Conservation (phyloP, 2,329 filamentous ascomycete genomes). For the Botrytis squamosa region DNA sequence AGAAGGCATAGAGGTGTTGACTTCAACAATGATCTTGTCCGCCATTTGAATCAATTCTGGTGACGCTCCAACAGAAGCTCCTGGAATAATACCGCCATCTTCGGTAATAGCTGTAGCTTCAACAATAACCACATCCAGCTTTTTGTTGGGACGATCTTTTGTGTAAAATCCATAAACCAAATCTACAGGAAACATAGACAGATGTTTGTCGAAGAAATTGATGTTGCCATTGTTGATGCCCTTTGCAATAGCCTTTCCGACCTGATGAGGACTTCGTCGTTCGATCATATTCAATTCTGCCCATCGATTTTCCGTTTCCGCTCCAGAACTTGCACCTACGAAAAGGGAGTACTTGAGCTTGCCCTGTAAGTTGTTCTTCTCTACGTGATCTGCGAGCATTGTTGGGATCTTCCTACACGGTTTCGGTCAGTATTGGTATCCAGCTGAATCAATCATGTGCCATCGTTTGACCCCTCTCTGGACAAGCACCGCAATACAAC, state of each 20-base stretch:
- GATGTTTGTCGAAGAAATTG: constrained; percentile 90
- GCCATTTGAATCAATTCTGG: constrained; percentile 88
- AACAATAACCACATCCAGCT: constrained; percentile 77
- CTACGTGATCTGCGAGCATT: constrained; percentile 83
- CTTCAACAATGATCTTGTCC: constrained; percentile 90
- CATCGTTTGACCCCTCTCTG: neutral
- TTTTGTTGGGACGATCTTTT: constrained; percentile 63
- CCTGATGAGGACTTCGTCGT: constrained; percentile 79
- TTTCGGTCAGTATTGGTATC: constrained; percentile 12
- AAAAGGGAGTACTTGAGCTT: constrained; percentile 84
- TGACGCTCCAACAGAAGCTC: constrained; percentile 80
- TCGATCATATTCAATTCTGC: constrained; percentile 89
- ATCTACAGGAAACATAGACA: constrained; percentile 89
- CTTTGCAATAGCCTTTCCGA: constrained; percentile 86
- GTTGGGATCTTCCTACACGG: constrained; percentile 71
- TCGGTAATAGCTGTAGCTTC: constrained; percentile 86
- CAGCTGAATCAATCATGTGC: neutral
- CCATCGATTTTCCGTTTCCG: constrained; percentile 87
- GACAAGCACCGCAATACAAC: neutral
- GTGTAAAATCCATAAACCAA: constrained; percentile 87
- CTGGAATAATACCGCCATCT: constrained; percentile 84
- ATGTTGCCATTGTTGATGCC: constrained; percentile 87
- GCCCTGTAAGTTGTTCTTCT: constrained; percentile 80
- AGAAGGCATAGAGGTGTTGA: constrained; percentile 81
- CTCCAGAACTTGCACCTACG: constrained; percentile 84